A percentile compares a stretch with the other conserved stretches of the same genome.
Evolutionary conservation across 805 yeast species (phyloP).

Genomic region (Limtongozyma cylindracea): DNA sequence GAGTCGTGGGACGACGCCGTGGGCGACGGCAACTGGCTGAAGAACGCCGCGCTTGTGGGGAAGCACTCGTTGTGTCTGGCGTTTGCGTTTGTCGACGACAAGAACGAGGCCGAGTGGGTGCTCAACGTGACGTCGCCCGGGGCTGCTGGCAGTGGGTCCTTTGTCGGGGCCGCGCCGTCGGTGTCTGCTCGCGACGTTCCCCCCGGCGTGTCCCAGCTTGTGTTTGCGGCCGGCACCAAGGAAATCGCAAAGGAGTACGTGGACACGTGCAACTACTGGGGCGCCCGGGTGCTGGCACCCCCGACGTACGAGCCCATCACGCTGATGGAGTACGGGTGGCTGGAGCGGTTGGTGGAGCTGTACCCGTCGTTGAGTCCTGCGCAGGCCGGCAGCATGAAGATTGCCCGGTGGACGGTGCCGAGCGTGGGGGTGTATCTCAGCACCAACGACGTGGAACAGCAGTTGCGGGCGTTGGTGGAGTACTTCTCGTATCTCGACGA

Average conservation of each 20-base stretch:
- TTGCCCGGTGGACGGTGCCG: conserved; percentile 17
- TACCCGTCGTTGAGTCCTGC: conserved; percentile 9
- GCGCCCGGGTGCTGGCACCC: conserved; percentile 59
- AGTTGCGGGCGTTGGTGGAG: conserved; percentile 13
- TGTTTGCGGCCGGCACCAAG: conserved; percentile 39
- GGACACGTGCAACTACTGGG: conserved; percentile 75
- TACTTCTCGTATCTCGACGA: conserved; percentile 14
- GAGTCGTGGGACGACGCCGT: conserved; percentile 5
- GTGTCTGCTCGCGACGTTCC: conserved; percentile 6
- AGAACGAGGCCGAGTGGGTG: too few species aligned
- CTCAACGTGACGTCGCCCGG: conserved; percentile 1
- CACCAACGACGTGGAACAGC: conserved; percentile 10
- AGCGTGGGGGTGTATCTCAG: conserved; percentile 16
- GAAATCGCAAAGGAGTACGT: conserved; percentile 49
- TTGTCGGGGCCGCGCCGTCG: too few species aligned
- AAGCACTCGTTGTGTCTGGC: conserved; percentile 24
- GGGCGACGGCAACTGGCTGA: conserved; percentile 51
- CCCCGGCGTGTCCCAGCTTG: conserved; percentile 28
- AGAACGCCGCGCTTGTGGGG: conserved; percentile 31
- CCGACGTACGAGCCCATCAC: conserved; percentile 47
- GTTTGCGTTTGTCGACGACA: conserved; percentile 15
- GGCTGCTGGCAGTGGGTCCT: too few species aligned
- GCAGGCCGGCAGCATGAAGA: conserved; percentile 7
- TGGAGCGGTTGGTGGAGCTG: conserved; percentile 8
- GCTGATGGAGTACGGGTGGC: conserved; percentile 72